Percentiles rank a stretch among this genome's conserved stretches.
These are phyloP conservation scores for Globisporangium nodosum DNA, from an alignment of 352 stramenopile genomes.

Conservation along the genomic window DNA sequence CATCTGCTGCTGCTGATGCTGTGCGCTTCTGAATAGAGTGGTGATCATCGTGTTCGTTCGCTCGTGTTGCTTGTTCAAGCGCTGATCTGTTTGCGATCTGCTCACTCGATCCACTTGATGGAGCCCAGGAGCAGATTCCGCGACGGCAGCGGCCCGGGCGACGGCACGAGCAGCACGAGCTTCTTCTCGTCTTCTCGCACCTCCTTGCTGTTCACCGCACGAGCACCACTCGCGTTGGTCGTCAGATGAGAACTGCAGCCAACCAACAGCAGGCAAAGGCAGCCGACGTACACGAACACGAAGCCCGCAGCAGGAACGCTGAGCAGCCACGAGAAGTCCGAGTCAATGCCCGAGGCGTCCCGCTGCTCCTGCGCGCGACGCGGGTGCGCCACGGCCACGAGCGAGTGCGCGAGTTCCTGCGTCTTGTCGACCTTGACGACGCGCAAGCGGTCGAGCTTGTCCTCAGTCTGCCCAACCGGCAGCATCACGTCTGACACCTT, in stretches of 20 bases:
- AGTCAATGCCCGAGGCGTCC: slow-evolving; percentile 24
- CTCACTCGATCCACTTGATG: slow-evolving; percentile 83
- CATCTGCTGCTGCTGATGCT: neutral
- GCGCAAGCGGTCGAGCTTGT: slow-evolving; percentile 56
- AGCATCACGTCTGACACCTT: slow-evolving; percentile 85
- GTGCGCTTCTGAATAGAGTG: neutral
- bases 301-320: slow-evolving; percentile 62
- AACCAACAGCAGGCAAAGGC: neutral
- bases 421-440: slow-evolving; percentile 73
- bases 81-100: neutral
- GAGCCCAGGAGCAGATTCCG: slow-evolving; percentile 75
- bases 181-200: slow-evolving; percentile 71
- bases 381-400: slow-evolving; percentile 63
- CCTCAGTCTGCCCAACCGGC: slow-evolving; percentile 72
- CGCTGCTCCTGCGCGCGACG: slow-evolving; percentile 29
- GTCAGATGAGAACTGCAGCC: too few species aligned
- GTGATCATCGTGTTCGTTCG: neutral
- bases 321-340: slow-evolving; percentile 63
- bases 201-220: slow-evolving; percentile 46
- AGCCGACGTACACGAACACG: slow-evolving; percentile 69
- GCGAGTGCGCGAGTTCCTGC: slow-evolving; percentile 59
- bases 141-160: slow-evolving; percentile 68
- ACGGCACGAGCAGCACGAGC: slow-evolving; percentile 80
- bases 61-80: too few species aligned
- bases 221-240: neutral